Conservation (phyloP, 768 basidiomycete species). For the Pulveroboletus sp. region DNA sequence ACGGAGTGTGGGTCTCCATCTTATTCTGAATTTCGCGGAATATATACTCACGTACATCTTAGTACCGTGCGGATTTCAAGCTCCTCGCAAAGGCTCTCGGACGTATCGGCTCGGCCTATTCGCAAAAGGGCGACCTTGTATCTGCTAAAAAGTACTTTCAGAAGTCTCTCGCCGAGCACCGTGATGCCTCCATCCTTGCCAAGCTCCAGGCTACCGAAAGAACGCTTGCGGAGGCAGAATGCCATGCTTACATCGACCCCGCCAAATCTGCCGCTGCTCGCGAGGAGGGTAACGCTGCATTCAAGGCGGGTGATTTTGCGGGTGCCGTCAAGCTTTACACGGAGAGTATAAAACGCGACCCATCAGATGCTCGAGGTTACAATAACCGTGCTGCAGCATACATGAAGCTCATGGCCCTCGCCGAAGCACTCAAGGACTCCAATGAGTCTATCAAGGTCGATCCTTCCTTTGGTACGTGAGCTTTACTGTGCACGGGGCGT, state of each 20-base stretch:
- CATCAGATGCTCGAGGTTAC: slow-evolving; percentile 85
- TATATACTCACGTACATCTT: background rate
- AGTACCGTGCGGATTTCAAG: slow-evolving; percentile 92
- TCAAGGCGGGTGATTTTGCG: slow-evolving; percentile 91
- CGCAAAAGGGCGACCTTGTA: slow-evolving; percentile 68
- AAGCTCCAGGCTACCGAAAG: slow-evolving; percentile 87
- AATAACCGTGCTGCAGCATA: slow-evolving; percentile 99
- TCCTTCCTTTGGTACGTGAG: slow-evolving; percentile 65
- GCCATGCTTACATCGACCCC: slow-evolving; percentile 82
- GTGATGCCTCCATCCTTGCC: slow-evolving; percentile 85
- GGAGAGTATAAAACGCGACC: slow-evolving; percentile 95
- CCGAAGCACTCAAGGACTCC: slow-evolving; percentile 95
- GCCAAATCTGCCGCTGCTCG: slow-evolving; percentile 75
- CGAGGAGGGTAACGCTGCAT: slow-evolving; percentile 87
- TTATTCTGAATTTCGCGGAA: background rate
- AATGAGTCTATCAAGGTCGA: slow-evolving; percentile 92
- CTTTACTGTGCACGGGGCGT: background rate
- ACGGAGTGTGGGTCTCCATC: slow-evolving; percentile 50
- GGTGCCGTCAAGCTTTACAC: slow-evolving; percentile 88
- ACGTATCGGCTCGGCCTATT: slow-evolving; percentile 81
- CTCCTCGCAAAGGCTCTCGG: slow-evolving; percentile 92
- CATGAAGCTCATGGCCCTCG: slow-evolving; percentile 88
- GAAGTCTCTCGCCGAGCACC: slow-evolving; percentile 94
- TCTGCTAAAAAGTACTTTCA: slow-evolving; percentile 88
- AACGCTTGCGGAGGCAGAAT: slow-evolving; percentile 69